phyloP scores from a whole-genome alignment of 2,329 filamentous ascomycete species.

The Penicillium crustosum region DNA sequence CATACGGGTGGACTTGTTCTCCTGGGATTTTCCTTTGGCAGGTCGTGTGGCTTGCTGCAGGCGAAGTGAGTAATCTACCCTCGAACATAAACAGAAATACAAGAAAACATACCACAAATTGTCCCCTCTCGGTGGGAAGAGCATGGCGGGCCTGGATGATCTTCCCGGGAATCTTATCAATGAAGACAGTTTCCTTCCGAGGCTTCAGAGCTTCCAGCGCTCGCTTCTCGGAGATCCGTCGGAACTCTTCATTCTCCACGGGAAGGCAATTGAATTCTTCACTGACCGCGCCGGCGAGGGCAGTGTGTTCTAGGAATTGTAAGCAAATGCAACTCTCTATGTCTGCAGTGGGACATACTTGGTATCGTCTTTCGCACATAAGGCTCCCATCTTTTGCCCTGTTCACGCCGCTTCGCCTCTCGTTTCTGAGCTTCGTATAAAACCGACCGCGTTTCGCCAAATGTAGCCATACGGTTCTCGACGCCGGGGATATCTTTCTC shows the following conservation, averaged over 20 bases:
- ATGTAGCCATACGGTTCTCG: slow-evolving; percentile 48
- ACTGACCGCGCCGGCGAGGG: slow-evolving; percentile 67
- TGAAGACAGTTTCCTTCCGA: slow-evolving; percentile 56
- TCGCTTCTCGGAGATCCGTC: slow-evolving; percentile 59
- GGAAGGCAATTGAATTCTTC: slow-evolving; percentile 77
- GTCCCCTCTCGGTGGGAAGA: slow-evolving; percentile 44
- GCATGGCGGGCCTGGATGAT: slow-evolving; percentile 61
- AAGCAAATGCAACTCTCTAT: neutral
- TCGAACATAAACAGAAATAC: neutral
- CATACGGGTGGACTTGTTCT: slow-evolving; percentile 87
- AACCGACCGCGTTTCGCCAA: slow-evolving; percentile 47
- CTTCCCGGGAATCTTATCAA: slow-evolving; percentile 45
- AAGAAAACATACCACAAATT: slow-evolving; percentile 43
- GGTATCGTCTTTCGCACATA: slow-evolving; percentile 64
- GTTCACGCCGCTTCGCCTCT: slow-evolving; percentile 47
- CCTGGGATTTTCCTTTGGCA: slow-evolving; percentile 56
- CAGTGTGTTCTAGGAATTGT: slow-evolving; percentile 66
- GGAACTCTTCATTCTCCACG: slow-evolving; percentile 69
- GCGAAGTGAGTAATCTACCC: slow-evolving; percentile 25
- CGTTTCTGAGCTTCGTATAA: slow-evolving; percentile 49
- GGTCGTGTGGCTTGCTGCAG: slow-evolving; percentile 52
- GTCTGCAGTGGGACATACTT: slow-evolving; percentile 48
- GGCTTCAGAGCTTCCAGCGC: slow-evolving; percentile 61
- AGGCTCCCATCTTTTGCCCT: slow-evolving; percentile 58
- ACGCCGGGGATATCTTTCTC: slow-evolving; percentile 88